These are phyloP conservation scores for Papilionanthe hybrid DNA, from an alignment of 116 monocot genomes.

Conservation along the genomic window DNA sequence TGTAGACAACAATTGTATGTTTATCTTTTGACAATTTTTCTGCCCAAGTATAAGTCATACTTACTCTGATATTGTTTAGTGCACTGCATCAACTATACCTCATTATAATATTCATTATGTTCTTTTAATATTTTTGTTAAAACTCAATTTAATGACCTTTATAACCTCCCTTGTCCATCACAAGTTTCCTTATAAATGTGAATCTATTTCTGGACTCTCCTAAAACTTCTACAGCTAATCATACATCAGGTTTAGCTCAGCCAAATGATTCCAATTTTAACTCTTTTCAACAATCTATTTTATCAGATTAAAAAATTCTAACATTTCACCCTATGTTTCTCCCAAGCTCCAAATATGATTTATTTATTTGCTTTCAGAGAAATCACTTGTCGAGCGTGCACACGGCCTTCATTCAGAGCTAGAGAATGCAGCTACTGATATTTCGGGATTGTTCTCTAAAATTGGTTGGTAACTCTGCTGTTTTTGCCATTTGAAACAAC, in stretches of 20 bases:
- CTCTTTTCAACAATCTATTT: not conserved
- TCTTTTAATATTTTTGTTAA: not conserved
- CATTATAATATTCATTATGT: not conserved
- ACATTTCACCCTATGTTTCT: not conserved
- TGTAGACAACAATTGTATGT: too few relatives aligned
- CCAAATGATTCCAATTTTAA: not conserved
- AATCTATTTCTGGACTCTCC: not conserved
- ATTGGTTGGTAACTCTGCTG: slow-evolving; percentile 38
- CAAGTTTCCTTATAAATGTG: not conserved
- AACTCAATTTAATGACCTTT: not conserved
- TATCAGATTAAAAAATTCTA: not conserved
- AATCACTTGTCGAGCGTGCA: slow-evolving; percentile 49
- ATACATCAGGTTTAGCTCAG: not conserved
- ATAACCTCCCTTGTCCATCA: not conserved
- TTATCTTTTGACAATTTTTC: too few relatives aligned
- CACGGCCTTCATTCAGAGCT: slow-evolving; percentile 56
- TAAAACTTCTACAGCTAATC: not conserved
- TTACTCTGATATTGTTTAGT: too few relatives aligned
- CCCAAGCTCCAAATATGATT: not conserved
- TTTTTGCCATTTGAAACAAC: not conserved
- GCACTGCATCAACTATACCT: too few relatives aligned
- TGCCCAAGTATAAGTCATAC: too few relatives aligned
- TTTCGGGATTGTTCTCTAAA: slow-evolving; percentile 71
- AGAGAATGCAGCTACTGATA: slow-evolving; percentile 55
- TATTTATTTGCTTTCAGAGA: slow-evolving; percentile 24